phyloP scores from a whole-genome alignment of 768 basidiomycete species.

The Leucocoprinus birnbaumii region DNA sequence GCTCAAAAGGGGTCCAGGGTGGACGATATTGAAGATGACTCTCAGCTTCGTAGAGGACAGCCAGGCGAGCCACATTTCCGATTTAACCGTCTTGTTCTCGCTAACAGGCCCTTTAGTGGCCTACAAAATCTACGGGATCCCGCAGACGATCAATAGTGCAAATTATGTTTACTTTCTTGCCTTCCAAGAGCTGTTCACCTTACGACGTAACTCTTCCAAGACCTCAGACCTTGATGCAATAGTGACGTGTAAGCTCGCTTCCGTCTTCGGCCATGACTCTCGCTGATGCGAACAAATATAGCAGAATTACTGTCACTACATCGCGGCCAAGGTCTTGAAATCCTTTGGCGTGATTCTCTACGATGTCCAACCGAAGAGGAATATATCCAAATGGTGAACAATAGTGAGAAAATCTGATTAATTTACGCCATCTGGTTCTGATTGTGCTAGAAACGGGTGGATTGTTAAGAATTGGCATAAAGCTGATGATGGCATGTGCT shows the following conservation, averaged over 20 bases:
- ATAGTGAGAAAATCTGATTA: conserved; percentile 54
- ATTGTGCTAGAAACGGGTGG: conserved; percentile 82
- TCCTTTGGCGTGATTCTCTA: conserved; percentile 91
- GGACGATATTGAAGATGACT: conserved; percentile 93
- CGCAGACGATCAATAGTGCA: conserved; percentile 96
- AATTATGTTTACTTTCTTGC: conserved; percentile 98
- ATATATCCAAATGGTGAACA: conserved; percentile 94
- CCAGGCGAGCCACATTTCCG: conserved; percentile 49
- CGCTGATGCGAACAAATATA: conserved; percentile 13
- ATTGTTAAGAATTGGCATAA: conserved; percentile 86
- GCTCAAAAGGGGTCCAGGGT: conserved; percentile 47
- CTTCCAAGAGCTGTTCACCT: conserved; percentile 75
- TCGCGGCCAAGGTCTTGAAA: conserved; percentile 91
- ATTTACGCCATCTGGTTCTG: background rate
- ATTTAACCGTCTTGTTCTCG: background rate
- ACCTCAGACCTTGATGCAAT: conserved; percentile 55
- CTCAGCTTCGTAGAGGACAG: conserved; percentile 79
- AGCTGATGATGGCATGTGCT: conserved; percentile 92
- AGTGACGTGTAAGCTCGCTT: conserved; percentile 58
- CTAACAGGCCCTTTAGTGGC: conserved; percentile 49
- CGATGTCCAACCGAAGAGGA: conserved; percentile 93
- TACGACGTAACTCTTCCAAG: conserved; percentile 35
- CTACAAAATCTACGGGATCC: conserved; percentile 94
- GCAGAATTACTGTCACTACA: conserved; percentile 82
- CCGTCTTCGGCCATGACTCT: background rate